Conservation (phyloP, 2,329 filamentous ascomycete genomes). For the Chaetomium sp. region DNA sequence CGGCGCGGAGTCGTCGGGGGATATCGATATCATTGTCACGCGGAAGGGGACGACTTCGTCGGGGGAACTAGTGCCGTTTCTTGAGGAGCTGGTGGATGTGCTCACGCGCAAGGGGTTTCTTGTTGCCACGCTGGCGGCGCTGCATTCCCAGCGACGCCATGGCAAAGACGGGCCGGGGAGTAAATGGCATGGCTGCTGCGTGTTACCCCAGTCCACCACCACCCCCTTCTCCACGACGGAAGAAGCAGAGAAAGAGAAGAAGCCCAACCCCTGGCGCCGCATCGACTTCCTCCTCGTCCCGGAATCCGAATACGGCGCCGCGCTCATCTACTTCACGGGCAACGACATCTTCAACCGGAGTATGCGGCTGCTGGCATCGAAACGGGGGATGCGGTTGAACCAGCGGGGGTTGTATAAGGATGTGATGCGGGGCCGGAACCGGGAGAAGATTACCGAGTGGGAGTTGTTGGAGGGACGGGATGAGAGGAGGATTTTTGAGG, state of each 20-base stretch:
- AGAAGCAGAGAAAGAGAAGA: background rate
- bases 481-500: conserved; percentile 75
- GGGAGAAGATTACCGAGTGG: conserved; percentile 60
- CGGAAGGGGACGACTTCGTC: conserved; percentile 50
- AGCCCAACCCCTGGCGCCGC: conserved; percentile 58
- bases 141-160: conserved; percentile 25
- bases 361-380: conserved; percentile 66
- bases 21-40: conserved; percentile 82
- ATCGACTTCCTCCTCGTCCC: conserved; percentile 84
- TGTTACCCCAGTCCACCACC: conserved; percentile 37
- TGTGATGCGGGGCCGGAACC: conserved; percentile 52
- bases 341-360: conserved; percentile 93
- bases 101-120: conserved; percentile 61
- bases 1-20: conserved; percentile 65
- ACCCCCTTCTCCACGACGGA: background rate
- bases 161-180: conserved; percentile 49
- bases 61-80: conserved; percentile 53
- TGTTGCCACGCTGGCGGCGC: conserved; percentile 59
- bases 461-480: conserved; percentile 65
- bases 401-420: conserved; percentile 72
- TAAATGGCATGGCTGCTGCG: conserved; percentile 86
- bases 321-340: conserved; percentile 90
- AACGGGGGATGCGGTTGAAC: conserved; percentile 78
- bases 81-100: conserved; percentile 55
- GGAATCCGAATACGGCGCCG: conserved; percentile 70